Percentiles rank a stretch among this genome's conserved stretches.
These are phyloP conservation scores for Malbranchea zuffiana DNA, from an alignment of 2,329 filamentous ascomycete species.

Conservation along the genomic window DNA sequence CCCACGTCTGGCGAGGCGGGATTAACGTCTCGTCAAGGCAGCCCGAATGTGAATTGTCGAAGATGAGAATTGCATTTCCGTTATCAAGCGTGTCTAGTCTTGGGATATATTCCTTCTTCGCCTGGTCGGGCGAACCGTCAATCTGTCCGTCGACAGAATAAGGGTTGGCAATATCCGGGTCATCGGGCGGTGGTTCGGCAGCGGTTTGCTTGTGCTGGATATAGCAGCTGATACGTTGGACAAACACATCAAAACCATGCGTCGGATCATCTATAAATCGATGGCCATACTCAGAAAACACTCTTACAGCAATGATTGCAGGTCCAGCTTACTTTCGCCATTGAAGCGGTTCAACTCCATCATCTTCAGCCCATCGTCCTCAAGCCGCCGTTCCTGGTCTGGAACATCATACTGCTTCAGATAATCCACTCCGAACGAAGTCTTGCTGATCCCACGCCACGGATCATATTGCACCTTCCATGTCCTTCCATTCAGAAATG, in stretches of 20 bases:
- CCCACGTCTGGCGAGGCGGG: slow-evolving; percentile 40
- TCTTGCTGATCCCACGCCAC: slow-evolving; percentile 40
- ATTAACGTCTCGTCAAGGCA: slow-evolving; percentile 42
- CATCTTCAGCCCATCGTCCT: slow-evolving; percentile 30
- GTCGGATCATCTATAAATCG: slow-evolving; percentile 27
- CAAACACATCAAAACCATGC: slow-evolving; percentile 41
- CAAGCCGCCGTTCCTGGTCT: slow-evolving; percentile 11
- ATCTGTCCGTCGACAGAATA: slow-evolving; percentile 31
- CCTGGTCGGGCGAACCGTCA: slow-evolving; percentile 22
- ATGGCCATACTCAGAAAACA: slow-evolving; percentile 7
- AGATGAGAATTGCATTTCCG: slow-evolving; percentile 42
- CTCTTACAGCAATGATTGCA: neutral
- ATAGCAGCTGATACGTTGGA: slow-evolving; percentile 41
- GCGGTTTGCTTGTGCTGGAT: slow-evolving; percentile 39
- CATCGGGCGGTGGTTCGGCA: slow-evolving; percentile 25
- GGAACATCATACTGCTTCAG: slow-evolving; percentile 34
- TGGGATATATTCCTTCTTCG: slow-evolving; percentile 28
- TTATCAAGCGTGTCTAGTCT: slow-evolving; percentile 39
- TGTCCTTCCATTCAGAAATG: slow-evolving; percentile 42
- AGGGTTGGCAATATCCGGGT: slow-evolving; percentile 37
- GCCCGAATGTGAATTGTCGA: slow-evolving; percentile 41
- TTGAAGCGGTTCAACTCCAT: slow-evolving; percentile 44
- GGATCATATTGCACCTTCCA: slow-evolving; percentile 42
- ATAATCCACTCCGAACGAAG: slow-evolving; percentile 44
- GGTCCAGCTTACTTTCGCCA: slow-evolving; percentile 22